phyloP scores from a whole-genome alignment of 257 asterid genomes.

The Solanum rostratum region DNA sequence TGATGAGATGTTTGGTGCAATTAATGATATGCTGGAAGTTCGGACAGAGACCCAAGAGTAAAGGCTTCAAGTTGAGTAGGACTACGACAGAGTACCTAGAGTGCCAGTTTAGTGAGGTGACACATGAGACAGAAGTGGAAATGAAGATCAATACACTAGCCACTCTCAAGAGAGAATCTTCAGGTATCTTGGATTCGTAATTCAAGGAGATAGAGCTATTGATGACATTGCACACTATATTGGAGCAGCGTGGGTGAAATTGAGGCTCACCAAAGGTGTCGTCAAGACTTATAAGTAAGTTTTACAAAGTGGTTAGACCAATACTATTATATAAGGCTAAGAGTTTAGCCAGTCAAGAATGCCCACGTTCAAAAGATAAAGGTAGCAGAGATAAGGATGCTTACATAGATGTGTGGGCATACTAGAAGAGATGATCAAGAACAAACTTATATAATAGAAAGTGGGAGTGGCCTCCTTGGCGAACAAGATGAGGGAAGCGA shows the following conservation, averaged over 20 bases:
- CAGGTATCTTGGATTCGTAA: background rate
- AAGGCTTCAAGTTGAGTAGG: background rate
- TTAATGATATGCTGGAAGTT: background rate
- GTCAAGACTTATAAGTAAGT: background rate
- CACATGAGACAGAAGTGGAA: background rate
- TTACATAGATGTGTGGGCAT: too few relatives aligned
- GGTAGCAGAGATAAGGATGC: background rate
- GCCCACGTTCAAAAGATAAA: background rate
- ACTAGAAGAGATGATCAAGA: background rate
- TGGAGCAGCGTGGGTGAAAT: background rate
- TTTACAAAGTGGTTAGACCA: background rate
- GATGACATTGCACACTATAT: background rate
- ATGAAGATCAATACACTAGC: background rate
- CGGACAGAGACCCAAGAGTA: background rate
- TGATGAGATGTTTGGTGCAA: background rate
- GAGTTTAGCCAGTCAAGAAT: background rate
- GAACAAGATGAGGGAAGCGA: background rate
- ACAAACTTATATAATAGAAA: too few relatives aligned
- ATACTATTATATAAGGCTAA: background rate
- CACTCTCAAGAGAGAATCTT: background rate
- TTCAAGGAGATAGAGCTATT: background rate
- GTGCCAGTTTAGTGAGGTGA: background rate
- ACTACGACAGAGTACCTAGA: background rate
- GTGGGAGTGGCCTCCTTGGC: background rate
- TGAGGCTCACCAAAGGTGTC: background rate